Evolutionary conservation across 2,329 filamentous ascomycete species (phyloP).

Genomic region (Penicillium aurantiogriseum): DNA sequence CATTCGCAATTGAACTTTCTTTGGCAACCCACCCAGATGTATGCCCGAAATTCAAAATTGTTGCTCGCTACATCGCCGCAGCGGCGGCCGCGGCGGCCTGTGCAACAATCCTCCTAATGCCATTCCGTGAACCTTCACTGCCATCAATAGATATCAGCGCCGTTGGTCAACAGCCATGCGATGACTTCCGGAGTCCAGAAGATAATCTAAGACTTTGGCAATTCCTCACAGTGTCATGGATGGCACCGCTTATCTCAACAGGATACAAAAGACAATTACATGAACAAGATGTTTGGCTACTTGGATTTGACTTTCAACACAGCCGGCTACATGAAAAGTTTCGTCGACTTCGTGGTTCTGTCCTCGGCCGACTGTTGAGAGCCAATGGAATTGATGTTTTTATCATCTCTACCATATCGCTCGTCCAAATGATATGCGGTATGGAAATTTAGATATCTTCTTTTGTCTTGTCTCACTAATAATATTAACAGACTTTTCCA

Average conservation of each 20-base stretch:
- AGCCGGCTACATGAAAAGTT: slow-evolving; percentile 71
- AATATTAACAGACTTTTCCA: slow-evolving; percentile 49
- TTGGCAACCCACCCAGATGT: slow-evolving; percentile 28
- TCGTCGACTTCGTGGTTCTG: slow-evolving; percentile 67
- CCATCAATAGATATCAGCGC: slow-evolving; percentile 58
- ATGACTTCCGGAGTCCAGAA: slow-evolving; percentile 68
- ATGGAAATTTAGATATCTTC: slow-evolving; percentile 18
- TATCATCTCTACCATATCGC: slow-evolving; percentile 62
- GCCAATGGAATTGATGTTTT: slow-evolving; percentile 79
- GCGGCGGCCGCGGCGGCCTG: slow-evolving; percentile 50
- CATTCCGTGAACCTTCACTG: slow-evolving; percentile 61
- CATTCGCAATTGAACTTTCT: slow-evolving; percentile 37
- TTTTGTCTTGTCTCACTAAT: slow-evolving; percentile 22
- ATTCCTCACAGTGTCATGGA: slow-evolving; percentile 83
- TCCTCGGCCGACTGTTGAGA: slow-evolving; percentile 65
- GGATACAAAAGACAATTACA: slow-evolving; percentile 66
- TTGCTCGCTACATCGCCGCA: slow-evolving; percentile 33
- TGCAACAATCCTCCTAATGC: slow-evolving; percentile 63
- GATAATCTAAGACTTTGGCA: slow-evolving; percentile 78
- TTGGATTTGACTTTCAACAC: slow-evolving; percentile 82
- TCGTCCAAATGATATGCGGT: slow-evolving; percentile 62
- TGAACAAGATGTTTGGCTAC: slow-evolving; percentile 76
- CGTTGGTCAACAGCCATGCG: slow-evolving; percentile 56
- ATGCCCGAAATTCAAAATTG: slow-evolving; percentile 9
- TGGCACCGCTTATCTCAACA: slow-evolving; percentile 67